Base-by-base conservation (phyloP, 352 stramenopile genomes). In the Lagenidium sp. region DNA sequence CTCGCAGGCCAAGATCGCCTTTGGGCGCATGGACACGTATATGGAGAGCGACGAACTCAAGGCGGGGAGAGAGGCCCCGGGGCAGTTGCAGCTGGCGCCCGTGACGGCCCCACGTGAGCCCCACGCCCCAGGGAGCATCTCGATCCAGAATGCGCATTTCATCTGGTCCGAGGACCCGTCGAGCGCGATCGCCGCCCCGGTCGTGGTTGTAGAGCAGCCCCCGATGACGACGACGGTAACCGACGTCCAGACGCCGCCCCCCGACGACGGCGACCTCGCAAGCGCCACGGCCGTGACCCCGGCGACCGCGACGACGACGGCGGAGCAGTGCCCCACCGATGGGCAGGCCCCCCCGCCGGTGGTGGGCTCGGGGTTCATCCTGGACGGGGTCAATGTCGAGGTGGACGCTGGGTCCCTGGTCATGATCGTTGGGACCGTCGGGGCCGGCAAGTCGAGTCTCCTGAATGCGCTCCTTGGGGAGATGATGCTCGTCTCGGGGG, bases 341-440 rank as follows among this genome's bases (percentile, higher is more conserved):
- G 28, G 8, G 8, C 8, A 28, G 16, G 11, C 45, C 15, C 22
- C 35, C 16, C 22, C 26, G 2, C n/a, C n/a, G n/a, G n/a, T n/a
- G n/a, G n/a, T n/a, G n/a, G n/a, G n/a, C n/a, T 26, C 6, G 24
- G 35, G 32, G 31, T 77, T 77, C 42, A 23, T 32, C 7, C 43
- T 72, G 13, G 42, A 63, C 15, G 44, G 40, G 18, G 34, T 82
- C 25, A 69, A 70, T 41, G 54, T 97, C 19, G 45, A 85, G 20
- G 68, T 85, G 22, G 50, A 78, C 10, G 55, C 60, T 4, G 85
- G 81, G 1, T 50, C 51, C 28, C 55, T 82, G 4, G 66, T 74
- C 1, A 74, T 77, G 56, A 56, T 79, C 34, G 66, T 79, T 8
- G 64, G 64, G 1, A 57, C 55, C 0, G 64, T 76, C 2, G 64